Evolutionary conservation across 306 rosid species (phyloP), one percentile per base, ranked within the genome.

Genomic region (Phaseolus lunatus): DNA sequence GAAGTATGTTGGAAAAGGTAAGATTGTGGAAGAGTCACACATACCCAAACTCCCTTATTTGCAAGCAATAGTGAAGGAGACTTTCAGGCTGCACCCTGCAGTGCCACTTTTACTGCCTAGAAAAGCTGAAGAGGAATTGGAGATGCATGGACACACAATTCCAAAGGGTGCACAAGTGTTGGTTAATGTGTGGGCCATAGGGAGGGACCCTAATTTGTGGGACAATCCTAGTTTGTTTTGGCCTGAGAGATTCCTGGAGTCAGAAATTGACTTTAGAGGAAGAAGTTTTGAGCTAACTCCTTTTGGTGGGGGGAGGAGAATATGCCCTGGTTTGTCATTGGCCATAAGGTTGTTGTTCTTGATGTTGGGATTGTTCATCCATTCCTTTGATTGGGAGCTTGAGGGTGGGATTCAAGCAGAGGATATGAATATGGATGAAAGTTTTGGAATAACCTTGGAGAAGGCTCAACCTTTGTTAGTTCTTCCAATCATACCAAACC

Each of bases 181-280:
- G 0, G 41, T 80, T 7, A 80, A 80, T 22, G 75, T 73, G 9
- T 80, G 84, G 84, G 84, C 84, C n/a, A 80, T 73, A 41, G 84
- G 84, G 0, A 80, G 84, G 16, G 84, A 80, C 37, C 20, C 79
- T 27, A 43, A 43, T 7, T 19, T 73, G 53, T 80, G 84, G 84
- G 84, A 80, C 0, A 64, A 80, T 14, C 68, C 83, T 0, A 8
- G 50, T 43, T 47, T 52, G 24, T 80, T 80, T 44, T 43, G 39
- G 2, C 84, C 84, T 0, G 79, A 80, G 61, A 72, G 79, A 35
- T 72, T 80, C 12, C 64, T 76, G 50, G 80, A 53, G 4, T 80
- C 84, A 9, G 79, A 80, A 18, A 65, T 73, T 52, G 84, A 80
- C 57, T 64, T 39, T 9, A 80, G 22, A 63, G 84, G 84, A 2